Evolutionary conservation across 257 asterid genomes (phyloP), one percentile per base, ranked within the genome.

Genomic region (Ajuga chamaepitys): DNA sequence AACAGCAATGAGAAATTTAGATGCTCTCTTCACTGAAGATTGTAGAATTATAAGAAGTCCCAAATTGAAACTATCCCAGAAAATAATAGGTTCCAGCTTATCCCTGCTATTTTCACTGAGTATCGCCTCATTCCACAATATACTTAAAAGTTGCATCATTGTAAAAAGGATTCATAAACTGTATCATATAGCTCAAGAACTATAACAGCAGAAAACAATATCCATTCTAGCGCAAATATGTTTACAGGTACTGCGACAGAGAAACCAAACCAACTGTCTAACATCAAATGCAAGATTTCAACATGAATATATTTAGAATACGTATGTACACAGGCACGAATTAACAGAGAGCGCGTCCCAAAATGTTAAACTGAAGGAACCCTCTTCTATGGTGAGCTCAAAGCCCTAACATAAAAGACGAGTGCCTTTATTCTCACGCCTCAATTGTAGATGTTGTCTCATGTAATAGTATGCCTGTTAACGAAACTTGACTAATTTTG

Each of bases 361-460:
- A 32, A 53, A 22, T 70, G 20, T 42, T 20, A 38, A 21, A 48
- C 37, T 16, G 60, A 58, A 40, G 45, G 32, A 58, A 64, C 40
- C 47, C 11, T 18, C 47, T 14, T 18, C 16, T 67, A 58, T 4
- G 47, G 42, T 21, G 32, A 64, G 78, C 68, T 59, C 34, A 61
- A 66, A 71, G 66, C 58, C 70, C 56, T 18, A 37, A 58, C 34
- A 61, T 58, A 51, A 34, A 58, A 59, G 74, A 22, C 37, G 30
- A 47, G 71, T 59, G 57, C 68, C 73, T 68, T 77, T 77, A 72
- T 71, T 71, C 73, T 67, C 73, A 64, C 50, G 74, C 76, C 78
- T 55, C 66, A 50, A 64, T 55, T 64, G 71, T 26, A 46, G 75
- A 73, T 70, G 56, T 47, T 22, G 66, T 66, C 64, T 61, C 74